A percentile compares a stretch with the other conserved stretches of the same genome.
Evolutionary conservation across 371 early-diverging fungal genomes (phyloP).

Genomic region (Lichtheimia corymbifera): DNA sequence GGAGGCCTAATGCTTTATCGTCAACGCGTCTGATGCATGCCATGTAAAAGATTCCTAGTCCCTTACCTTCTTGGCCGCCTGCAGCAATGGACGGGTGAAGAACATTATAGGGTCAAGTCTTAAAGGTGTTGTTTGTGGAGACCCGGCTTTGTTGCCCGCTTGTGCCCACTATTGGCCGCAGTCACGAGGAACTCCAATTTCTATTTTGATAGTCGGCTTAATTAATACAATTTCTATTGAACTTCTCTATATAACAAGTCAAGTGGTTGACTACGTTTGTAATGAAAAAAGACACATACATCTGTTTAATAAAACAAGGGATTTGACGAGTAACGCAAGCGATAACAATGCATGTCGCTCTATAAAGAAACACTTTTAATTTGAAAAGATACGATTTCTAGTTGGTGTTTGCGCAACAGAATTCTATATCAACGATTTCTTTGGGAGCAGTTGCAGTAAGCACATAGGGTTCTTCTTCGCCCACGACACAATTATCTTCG

Average conservation of each 20-base stretch:
- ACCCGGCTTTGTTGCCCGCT: not conserved
- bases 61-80: slow-evolving; percentile 57
- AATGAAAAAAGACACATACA: too few species aligned
- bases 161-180: too few species aligned
- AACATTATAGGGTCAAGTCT: slow-evolving; percentile 33
- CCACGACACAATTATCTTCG: slow-evolving; percentile 92
- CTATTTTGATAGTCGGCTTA: too few species aligned
- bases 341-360: too few species aligned
- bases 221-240: too few species aligned
- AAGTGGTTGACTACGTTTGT: too few species aligned
- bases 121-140: not conserved
- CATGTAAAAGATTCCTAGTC: not conserved
- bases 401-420: slow-evolving; percentile 43
- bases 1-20: slow-evolving; percentile 41
- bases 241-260: too few species aligned
- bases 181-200: too few species aligned
- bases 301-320: too few species aligned
- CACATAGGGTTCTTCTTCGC: slow-evolving; percentile 67
- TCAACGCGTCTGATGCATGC: not conserved
- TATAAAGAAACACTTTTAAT: too few species aligned
- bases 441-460: slow-evolving; percentile 83
- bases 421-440: slow-evolving; percentile 88
- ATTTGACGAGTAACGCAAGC: too few species aligned
- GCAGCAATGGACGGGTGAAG: slow-evolving; percentile 57
- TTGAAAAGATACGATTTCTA: not conserved